phyloP scores from a whole-genome alignment of 371 early-diverging fungal species.

The Chytridium lagenaria region DNA sequence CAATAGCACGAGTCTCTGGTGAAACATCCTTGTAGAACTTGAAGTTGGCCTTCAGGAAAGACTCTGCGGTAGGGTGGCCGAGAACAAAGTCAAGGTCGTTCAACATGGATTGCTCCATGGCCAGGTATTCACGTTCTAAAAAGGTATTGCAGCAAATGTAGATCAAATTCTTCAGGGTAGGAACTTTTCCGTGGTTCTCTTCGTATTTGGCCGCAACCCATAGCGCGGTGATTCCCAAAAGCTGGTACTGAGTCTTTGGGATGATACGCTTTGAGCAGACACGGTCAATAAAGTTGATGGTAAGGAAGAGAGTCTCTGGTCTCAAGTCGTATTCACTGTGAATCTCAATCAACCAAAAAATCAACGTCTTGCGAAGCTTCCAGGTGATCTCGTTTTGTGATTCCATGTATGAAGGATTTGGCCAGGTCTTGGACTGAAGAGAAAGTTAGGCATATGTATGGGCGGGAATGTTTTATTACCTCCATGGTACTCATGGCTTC shows the following conservation, averaged over 20 bases:
- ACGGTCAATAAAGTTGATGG: conserved; percentile 74
- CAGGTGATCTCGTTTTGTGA: conserved; percentile 68
- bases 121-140: conserved; percentile 41
- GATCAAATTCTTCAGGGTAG: conserved; percentile 48
- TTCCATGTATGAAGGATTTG: conserved; percentile 58
- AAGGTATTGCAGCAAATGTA: conserved; percentile 45
- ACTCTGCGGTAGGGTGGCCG: conserved; percentile 51
- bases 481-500: conserved; percentile 39
- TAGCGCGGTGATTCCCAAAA: conserved; percentile 63
- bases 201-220: conserved; percentile 71
- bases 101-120: conserved; percentile 52
- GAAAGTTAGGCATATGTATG: neutral
- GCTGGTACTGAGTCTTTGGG: conserved; percentile 54
- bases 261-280: conserved; percentile 57
- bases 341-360: conserved; percentile 74
- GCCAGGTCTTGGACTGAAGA: conserved; percentile 33
- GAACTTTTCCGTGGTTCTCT: conserved; percentile 64
- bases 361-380: conserved; percentile 66
- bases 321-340: conserved; percentile 69
- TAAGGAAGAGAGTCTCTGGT: conserved; percentile 74
- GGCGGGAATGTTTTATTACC: conserved; percentile 25
- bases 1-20: conserved; percentile 37
- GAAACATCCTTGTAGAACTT: neutral
- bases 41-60: conserved; percentile 39
- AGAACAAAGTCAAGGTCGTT: conserved; percentile 42